phyloP scores from a whole-genome alignment of 805 yeast genomes.

The Suhomyces tanzawaensis region DNA sequence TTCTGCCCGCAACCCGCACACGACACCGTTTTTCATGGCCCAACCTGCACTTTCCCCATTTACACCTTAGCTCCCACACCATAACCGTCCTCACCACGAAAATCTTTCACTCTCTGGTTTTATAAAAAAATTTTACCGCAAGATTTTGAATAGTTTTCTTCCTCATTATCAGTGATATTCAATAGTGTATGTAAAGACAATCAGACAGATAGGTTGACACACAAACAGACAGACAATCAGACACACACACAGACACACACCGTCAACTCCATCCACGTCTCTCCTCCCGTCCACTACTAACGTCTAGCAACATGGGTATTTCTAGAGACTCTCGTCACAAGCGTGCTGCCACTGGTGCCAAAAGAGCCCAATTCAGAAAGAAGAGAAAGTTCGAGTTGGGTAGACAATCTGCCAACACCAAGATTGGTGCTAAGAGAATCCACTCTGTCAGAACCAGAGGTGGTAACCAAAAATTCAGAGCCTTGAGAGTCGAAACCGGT shows the following conservation, averaged over 20 bases:
- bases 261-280: background rate
- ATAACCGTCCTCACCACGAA: conserved; percentile 5
- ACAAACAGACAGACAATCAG: conserved; percentile 1
- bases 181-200: conserved; percentile 12
- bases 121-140: conserved; percentile 10
- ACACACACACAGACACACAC: background rate
- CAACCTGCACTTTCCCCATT: conserved; percentile 4
- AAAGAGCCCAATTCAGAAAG: conserved; percentile 99
- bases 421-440: conserved; percentile 98
- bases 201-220: conserved; percentile 3
- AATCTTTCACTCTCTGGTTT: conserved; percentile 10
- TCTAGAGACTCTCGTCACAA: conserved; percentile 99
- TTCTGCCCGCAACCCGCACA: background rate
- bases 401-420: conserved; percentile 99
- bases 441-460: conserved; percentile 99
- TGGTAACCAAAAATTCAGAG: conserved; percentile 99
- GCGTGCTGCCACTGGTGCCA: conserved; percentile 99
- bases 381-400: conserved; percentile 99
- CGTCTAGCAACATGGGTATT: conserved; percentile 84
- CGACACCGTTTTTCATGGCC: too few relatives aligned
- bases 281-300: conserved; percentile 14
- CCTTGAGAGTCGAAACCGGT: conserved; percentile 97
- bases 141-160: conserved; percentile 8
- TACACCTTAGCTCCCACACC: background rate
- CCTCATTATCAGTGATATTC: conserved; percentile 16